These are phyloP conservation scores for Dothidotthia symphoricarpi DNA, from an alignment of 2,329 filamentous ascomycete genomes.

Conservation along the genomic window DNA sequence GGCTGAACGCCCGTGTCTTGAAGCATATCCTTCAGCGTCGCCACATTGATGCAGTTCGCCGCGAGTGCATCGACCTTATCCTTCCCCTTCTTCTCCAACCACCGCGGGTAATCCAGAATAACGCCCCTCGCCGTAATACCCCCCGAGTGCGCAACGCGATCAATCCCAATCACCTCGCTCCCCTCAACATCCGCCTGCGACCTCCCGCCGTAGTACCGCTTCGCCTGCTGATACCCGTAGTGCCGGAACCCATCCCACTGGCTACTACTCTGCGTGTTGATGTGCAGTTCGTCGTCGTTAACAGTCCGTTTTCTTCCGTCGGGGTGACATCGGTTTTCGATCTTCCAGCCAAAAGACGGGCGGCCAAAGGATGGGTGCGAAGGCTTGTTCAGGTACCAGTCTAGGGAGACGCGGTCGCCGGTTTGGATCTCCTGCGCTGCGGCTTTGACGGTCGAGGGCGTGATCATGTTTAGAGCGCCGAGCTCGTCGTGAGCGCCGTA, in stretches of 20 bases:
- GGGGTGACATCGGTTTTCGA: slow-evolving; percentile 28
- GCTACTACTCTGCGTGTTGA: slow-evolving; percentile 42
- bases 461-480: slow-evolving; percentile 57
- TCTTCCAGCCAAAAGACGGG: slow-evolving; percentile 29
- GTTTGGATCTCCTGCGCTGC: slow-evolving; percentile 49
- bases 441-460: slow-evolving; percentile 44
- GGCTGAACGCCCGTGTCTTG: slow-evolving; percentile 38
- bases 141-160: slow-evolving; percentile 32
- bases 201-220: slow-evolving; percentile 45
- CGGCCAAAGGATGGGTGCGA: slow-evolving; percentile 40
- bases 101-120: slow-evolving; percentile 37
- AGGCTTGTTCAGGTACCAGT: slow-evolving; percentile 45
- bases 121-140: slow-evolving; percentile 33
- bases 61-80: slow-evolving; percentile 21
- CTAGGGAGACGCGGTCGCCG: slow-evolving; percentile 40
- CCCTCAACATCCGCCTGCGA: slow-evolving; percentile 43
- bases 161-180: slow-evolving; percentile 44
- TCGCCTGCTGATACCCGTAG: slow-evolving; percentile 45
- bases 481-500: slow-evolving; percentile 54
- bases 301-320: slow-evolving; percentile 31
- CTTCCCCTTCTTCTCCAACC: slow-evolving; percentile 18
- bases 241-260: slow-evolving; percentile 46
- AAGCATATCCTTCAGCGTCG: slow-evolving; percentile 33
- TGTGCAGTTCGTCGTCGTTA: slow-evolving; percentile 40
- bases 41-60: slow-evolving; percentile 21